Base-by-base conservation (phyloP, 306 rosid genomes). In the barrel medic (Medicago truncatula) region DNA sequence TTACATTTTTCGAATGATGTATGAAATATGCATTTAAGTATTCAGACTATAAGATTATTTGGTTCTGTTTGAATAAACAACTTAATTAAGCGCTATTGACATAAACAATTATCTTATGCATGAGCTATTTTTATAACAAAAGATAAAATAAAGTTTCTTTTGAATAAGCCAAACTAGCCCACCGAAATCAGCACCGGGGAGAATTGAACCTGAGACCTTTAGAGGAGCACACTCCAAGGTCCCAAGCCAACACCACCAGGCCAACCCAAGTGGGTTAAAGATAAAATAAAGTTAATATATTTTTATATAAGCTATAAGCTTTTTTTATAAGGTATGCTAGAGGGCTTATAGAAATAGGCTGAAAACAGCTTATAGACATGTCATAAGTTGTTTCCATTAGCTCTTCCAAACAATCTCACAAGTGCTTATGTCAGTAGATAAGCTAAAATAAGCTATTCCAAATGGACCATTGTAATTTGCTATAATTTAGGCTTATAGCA, bases 401-500 rank as follows among this genome's bases (percentile, higher is more conserved):
- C 34, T 57, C 9, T 21, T 12, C 20, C 7, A 57, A 57, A 57
- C n/a, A 21, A 2, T 57, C 8, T 57, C 36, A 21, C 23, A 52
- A 52, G 10, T n/a, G 9, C 1, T 50, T 50, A 16, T 52, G 53
- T 15, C 16, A 5, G 2, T 47, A 47, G 17, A 14, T 47, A 47
- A 47, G 8, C 8, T 47, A 2, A 14, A 47, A 14, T 14, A 14
- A 14, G 53, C 16, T 15, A 47, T 13, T 47, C 17, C 53, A 47
- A 47, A 47, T 41, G 44, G 6, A 23, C 25, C 74, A 41, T 46
- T 1, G 1, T 4, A 11, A 11, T 3, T 5, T 34, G 36, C 4
- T 17, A 53, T 53, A 53, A 67, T 80, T 68, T 69, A 69, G 60
- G 47, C 56, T 66, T 66, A 41, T 46, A 65, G 28, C 14, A 80